Evolutionary conservation across 345 rosid species (phyloP), one percentile per base, ranked within the genome.

Genomic region (Salix suchowensis): DNA sequence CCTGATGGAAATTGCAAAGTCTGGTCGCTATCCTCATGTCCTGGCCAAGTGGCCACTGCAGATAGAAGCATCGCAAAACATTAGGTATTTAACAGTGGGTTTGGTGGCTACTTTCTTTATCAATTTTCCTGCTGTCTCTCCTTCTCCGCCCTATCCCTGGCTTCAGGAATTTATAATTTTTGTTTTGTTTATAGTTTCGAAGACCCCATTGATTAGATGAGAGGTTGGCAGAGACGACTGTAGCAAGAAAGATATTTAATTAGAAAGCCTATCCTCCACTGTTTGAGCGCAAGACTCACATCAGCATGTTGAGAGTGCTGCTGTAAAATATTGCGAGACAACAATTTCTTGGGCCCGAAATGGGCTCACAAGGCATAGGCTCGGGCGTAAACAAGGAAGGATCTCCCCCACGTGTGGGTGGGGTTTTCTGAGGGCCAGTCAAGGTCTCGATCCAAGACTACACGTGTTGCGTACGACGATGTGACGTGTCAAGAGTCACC

Each of bases 401-500:
- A 75, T 80, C 78, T 54, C 73, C 81, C 86, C 74, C 91, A 81
- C 89, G 89, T 85, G 88, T 54, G 91, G 85, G 81, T 81, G 87
- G 85, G 85, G 82, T 74, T 77, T 32, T 37, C 1, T 18, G 16
- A 2, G 65, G 71, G 68, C 39, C 64, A 32, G 79, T 75, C 82
- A 77, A 78, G 68, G 83, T 80, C 82, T 65, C 77, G 61, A 73
- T 67, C 21, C 3, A 26, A 44, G 68, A 73, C n/a, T 85, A 81
- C 85, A 79, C 85, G 86, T 82, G 88, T 67, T 68, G 7, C 77
- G 83, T 77, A 76, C 13, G 28, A 18, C 12, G 76, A 73, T 61
- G 70, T 65, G 74, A 61, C 9, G 46, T 50, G 55, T 72, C 14
- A 0, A 50, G 5, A 3, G 23, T 60, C 13, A 28, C 71, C 85